Evolutionary conservation across 1,139 yeast species (phyloP), one percentile per base, ranked within the genome.

Genomic region (Williopsis jadinii): DNA sequence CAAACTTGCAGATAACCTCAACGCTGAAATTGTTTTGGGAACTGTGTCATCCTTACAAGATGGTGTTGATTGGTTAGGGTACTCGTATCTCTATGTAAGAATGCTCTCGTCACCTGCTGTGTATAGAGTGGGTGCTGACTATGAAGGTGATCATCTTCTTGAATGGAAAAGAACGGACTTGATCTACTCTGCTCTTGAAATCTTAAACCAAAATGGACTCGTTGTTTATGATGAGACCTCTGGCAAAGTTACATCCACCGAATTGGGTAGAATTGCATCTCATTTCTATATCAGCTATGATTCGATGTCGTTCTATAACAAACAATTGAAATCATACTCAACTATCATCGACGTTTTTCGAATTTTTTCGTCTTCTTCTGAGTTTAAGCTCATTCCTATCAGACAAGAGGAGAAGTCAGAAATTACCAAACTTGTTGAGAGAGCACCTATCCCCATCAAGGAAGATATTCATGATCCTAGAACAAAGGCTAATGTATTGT

Each of bases 341-440:
- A 65, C 80, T 0, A 80, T 80, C 33, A 77, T 85, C 40, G 98
- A 94, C 47, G 55, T 94, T 2, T 73, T 94, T 49, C 70, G 84
- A 46, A 68, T 87, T 0, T 90, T 94, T 62, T 70, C 96, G 0
- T 64, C 71, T 31, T 85, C 97, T 3, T 87, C 84, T 27, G 99
- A 94, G 58, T 94, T 92, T 63, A 79, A 77, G 55, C 77, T 77
- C 53, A 75, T 94, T 32, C 85, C 95, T 2, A 84, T 88, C 1
- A 73, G 97, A 49, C 87, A 75, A 50, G 97, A 90, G 57, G 99
- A 94, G 58, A 79, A 76, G 51, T 57, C 71, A n/a, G 98, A 94
- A 58, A 66, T 92, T 9, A 62, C 72, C 10, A 83, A 82, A 52
- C 62, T 94, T 13, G 61, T 80, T 48, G 88, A 82, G 45, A 73